Percentiles rank a stretch among this genome's conserved stretches.
phyloP scores from a whole-genome alignment of 2,329 filamentous ascomycete species.

The Karstenula rhodostoma region DNA sequence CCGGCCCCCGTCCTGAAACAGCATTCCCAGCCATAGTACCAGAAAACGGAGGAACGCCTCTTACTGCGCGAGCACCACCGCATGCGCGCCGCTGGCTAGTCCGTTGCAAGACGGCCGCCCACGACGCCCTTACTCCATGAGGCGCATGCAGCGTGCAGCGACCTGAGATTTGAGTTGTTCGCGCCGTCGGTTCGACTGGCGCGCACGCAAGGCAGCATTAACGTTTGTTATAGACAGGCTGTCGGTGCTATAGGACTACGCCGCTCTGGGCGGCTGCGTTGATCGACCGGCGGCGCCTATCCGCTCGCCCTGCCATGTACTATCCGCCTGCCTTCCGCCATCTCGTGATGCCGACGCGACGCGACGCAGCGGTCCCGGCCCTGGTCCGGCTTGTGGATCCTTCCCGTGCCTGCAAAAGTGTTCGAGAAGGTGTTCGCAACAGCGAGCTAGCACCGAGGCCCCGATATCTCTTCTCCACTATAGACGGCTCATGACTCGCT shows the following conservation, averaged over 20 bases:
- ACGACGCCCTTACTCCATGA: neutral
- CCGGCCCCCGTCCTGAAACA: constrained; percentile 7
- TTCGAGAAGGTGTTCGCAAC: constrained; percentile 2
- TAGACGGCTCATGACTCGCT: constrained; percentile 4
- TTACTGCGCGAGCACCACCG: neutral
- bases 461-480: neutral
- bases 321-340: constrained; percentile 8
- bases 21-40: constrained; percentile 9
- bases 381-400: neutral
- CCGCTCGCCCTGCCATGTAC: constrained; percentile 8
- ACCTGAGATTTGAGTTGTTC: neutral
- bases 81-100: neutral
- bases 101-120: neutral
- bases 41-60: constrained; percentile 5
- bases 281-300: constrained; percentile 13
- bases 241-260: neutral
- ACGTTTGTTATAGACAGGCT: constrained; percentile 11
- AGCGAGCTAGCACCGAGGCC: neutral
- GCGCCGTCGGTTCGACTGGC: constrained; percentile 1
- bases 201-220: constrained; percentile 10
- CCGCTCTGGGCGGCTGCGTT: constrained; percentile 4
- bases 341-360: neutral
- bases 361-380: neutral
- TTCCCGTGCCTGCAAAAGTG: neutral
- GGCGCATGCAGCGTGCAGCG: constrained; percentile 2